These are phyloP conservation scores for Byssothecium circinans DNA, from an alignment of 2,329 filamentous ascomycete genomes.

Conservation along the genomic window DNA sequence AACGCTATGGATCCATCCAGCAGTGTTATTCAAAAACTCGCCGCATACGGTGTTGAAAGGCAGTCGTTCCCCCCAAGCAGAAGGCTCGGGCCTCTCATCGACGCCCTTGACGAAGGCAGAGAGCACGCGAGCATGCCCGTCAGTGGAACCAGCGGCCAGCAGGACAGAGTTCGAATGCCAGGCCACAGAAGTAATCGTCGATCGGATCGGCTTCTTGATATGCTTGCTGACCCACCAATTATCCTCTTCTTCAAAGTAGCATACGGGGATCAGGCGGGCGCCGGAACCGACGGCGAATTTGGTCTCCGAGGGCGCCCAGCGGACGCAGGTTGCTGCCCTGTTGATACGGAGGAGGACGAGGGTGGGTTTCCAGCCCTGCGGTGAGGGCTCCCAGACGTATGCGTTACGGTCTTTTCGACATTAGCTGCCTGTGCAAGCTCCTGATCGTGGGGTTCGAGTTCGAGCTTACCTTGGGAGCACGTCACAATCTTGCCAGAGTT, in stretches of 20 bases:
- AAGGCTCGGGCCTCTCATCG: conserved; percentile 80
- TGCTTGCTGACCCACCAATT: conserved; percentile 99
- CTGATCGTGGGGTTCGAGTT: neutral
- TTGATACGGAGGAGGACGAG: conserved; percentile 96
- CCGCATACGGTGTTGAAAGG: conserved; percentile 99
- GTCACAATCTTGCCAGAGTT: conserved; percentile 91
- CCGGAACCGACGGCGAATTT: conserved; percentile 98
- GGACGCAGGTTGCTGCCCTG: conserved; percentile 91
- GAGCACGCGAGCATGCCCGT: conserved; percentile 93
- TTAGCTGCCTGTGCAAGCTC: conserved; percentile 18
- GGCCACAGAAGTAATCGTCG: conserved; percentile 89
- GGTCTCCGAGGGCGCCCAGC: conserved; percentile 94
- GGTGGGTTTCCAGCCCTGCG: conserved; percentile 91
- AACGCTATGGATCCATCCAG: conserved; percentile 93
- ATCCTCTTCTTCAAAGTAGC: conserved; percentile 99
- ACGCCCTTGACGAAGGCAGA: conserved; percentile 96
- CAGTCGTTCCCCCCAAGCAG: conserved; percentile 89
- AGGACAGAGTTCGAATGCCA: conserved; percentile 99
- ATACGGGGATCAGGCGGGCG: conserved; percentile 91
- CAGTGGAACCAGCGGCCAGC: conserved; percentile 91
- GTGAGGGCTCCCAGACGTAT: conserved; percentile 95
- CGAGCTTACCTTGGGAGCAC: conserved; percentile 81
- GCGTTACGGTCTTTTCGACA: conserved; percentile 75
- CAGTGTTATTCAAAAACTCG: conserved; percentile 93
- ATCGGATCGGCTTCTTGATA: conserved; percentile 97